Evolutionary conservation across 2,329 filamentous ascomycete species (phyloP).

Genomic region (Xylariales sp.): DNA sequence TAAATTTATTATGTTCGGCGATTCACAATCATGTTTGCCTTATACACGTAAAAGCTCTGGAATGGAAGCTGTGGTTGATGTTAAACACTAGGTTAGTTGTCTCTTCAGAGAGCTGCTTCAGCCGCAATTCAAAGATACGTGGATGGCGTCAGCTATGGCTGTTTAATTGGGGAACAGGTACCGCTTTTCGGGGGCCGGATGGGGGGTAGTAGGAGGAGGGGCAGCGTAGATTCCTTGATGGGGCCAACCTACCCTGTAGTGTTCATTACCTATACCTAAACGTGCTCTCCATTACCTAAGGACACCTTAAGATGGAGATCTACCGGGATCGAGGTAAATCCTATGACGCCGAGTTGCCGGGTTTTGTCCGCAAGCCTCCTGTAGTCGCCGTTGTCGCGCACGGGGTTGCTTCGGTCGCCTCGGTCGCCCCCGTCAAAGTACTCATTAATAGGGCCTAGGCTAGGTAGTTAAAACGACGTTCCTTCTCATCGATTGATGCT

Average conservation of each 20-base stretch:
- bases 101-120: background rate
- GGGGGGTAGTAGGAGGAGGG: no score
- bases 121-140: background rate
- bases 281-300: no score
- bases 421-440: background rate
- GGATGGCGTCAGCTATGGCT: constrained; percentile 24
- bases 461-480: constrained; percentile 7
- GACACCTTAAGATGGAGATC: no score
- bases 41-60: background rate
- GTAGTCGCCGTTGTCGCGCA: constrained; percentile 33
- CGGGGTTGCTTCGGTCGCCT: constrained; percentile 30
- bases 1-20: background rate
- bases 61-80: background rate
- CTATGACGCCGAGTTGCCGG: constrained; percentile 47
- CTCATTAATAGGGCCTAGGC: background rate
- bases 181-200: no score
- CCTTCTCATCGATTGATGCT: background rate
- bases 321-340: background rate
- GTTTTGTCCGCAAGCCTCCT: constrained; percentile 45
- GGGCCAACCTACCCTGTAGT: no score
- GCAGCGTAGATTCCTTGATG: no score
- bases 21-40: background rate
- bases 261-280: no score
- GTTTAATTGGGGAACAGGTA: constrained; percentile 30
- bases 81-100: background rate